phyloP scores from a whole-genome alignment of 768 basidiomycete species.

The Lentinula boryana region DNA sequence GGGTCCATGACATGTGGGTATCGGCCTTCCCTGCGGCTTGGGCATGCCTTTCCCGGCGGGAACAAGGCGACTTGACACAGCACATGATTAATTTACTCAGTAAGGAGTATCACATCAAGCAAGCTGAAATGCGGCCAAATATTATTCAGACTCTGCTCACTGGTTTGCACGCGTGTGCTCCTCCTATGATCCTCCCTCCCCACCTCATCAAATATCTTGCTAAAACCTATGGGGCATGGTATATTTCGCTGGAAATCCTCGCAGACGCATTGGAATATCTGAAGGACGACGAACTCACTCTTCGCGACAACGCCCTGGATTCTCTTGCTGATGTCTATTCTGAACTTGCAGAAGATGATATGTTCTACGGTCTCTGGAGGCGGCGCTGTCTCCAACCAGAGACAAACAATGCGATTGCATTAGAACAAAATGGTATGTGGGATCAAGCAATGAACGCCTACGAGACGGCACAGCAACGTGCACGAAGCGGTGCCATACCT shows the following conservation, averaged over 20 bases:
- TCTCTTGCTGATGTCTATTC: constrained; percentile 94
- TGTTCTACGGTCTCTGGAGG: constrained; percentile 96
- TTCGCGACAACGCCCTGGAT: constrained; percentile 82
- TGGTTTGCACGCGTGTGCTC: constrained; percentile 79
- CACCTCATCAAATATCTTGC: constrained; percentile 94
- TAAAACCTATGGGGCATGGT: constrained; percentile 96
- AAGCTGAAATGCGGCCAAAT: constrained; percentile 86
- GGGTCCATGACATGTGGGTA: constrained; percentile 82
- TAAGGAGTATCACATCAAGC: constrained; percentile 89
- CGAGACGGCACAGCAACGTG: constrained; percentile 84
- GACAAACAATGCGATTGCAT: constrained; percentile 82
- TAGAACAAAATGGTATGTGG: constrained; percentile 98
- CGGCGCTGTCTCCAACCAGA: constrained; percentile 84
- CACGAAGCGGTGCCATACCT: constrained; percentile 73
- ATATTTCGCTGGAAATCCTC: constrained; percentile 82
- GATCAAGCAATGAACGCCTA: constrained; percentile 84
- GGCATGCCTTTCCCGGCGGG: constrained; percentile 77
- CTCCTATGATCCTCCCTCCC: constrained; percentile 86
- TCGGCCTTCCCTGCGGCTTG: constrained; percentile 83
- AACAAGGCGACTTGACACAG: constrained; percentile 84
- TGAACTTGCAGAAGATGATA: constrained; percentile 92
- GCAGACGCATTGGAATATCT: constrained; percentile 71
- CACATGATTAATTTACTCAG: constrained; percentile 87
- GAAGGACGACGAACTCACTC: constrained; percentile 72
- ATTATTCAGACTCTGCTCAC: constrained; percentile 86